These are phyloP conservation scores for Cynara cardunculus DNA, from an alignment of 129 eudicot species.

Conservation along the genomic window DNA sequence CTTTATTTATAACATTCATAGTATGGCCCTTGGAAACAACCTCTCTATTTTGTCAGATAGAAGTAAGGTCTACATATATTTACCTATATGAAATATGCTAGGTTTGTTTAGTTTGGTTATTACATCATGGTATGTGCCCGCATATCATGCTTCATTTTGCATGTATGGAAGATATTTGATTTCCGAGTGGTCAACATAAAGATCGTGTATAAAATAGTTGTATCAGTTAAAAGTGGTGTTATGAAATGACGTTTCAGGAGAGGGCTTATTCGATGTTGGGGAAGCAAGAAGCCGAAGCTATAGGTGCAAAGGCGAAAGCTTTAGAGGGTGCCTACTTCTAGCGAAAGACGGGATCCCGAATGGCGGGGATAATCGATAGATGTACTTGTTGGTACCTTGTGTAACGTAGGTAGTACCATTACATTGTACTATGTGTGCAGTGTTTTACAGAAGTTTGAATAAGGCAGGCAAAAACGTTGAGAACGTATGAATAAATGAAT, in stretches of 20 bases:
- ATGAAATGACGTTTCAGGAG: constrained; percentile 40
- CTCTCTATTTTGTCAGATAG: no score
- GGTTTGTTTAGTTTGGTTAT: neutral
- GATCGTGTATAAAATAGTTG: neutral
- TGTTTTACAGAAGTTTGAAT: neutral
- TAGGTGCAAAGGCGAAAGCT: constrained; percentile 53
- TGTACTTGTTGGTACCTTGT: neutral
- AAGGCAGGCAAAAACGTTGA: no score
- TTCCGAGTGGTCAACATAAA: neutral
- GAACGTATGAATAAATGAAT: no score
- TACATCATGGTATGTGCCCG: neutral
- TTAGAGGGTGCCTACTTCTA: constrained; percentile 57
- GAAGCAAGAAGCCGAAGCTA: constrained; percentile 49
- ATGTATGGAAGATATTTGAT: neutral
- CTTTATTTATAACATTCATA: no score
- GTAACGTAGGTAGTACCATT: neutral
- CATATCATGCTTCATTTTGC: neutral
- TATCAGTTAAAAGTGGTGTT: neutral
- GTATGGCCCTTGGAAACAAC: no score
- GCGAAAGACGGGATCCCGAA: neutral
- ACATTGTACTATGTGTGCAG: neutral
- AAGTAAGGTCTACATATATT: no score
- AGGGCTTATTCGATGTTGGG: constrained; percentile 51
- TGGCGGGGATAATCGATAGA: neutral
- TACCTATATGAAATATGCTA: neutral